These are phyloP conservation scores for Capsella bursapastoris DNA, from an alignment of 345 rosid species.

Conservation along the genomic window DNA sequence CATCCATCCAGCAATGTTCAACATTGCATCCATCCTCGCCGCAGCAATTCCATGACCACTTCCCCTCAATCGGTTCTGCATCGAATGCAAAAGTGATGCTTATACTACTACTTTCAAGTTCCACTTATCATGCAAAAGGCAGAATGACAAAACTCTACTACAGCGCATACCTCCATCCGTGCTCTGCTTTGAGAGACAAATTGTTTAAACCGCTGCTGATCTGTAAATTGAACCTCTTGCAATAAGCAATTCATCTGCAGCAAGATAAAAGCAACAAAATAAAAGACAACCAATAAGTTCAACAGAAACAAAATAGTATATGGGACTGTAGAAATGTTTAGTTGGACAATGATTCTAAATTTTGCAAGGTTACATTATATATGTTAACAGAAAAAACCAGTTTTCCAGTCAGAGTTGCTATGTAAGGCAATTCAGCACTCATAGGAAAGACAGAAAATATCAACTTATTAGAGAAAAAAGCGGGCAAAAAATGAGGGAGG, in stretches of 20 bases:
- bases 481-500: background rate
- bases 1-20: slow-evolving; percentile 87
- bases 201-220: slow-evolving; percentile 96
- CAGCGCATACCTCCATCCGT: slow-evolving; percentile 78
- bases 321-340: background rate
- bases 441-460: background rate
- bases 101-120: slow-evolving; percentile 25
- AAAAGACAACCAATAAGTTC: background rate
- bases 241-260: slow-evolving; percentile 75
- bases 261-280: background rate
- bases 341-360: background rate
- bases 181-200: slow-evolving; percentile 98
- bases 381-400: slow-evolving; percentile 4
- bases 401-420: slow-evolving; percentile 11
- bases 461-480: slow-evolving; percentile 2
- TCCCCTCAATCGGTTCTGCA: slow-evolving; percentile 88
- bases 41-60: slow-evolving; percentile 94
- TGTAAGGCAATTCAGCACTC: slow-evolving; percentile 12
- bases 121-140: slow-evolving; percentile 8
- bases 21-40: slow-evolving; percentile 92
- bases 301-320: slow-evolving; percentile 1
- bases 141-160: slow-evolving; percentile 13
- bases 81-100: slow-evolving; percentile 14
- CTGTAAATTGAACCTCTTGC: slow-evolving; percentile 95
- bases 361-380: slow-evolving; percentile 7